Evolutionary conservation across 257 asterid genomes (phyloP).

Genomic region (Nicotiana sylvestris): DNA sequence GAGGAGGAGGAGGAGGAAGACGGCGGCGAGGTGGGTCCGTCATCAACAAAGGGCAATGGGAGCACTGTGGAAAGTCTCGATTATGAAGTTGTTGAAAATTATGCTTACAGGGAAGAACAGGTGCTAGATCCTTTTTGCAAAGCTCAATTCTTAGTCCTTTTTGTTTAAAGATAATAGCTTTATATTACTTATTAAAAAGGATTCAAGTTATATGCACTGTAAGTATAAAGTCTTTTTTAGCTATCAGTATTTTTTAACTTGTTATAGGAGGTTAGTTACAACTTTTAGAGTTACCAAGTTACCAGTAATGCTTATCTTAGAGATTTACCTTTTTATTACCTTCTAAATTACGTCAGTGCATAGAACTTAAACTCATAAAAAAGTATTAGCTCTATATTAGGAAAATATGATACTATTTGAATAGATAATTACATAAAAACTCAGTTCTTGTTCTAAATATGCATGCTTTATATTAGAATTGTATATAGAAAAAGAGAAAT

Average conservation of each 20-base stretch:
- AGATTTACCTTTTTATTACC: too few relatives aligned
- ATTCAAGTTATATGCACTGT: too few relatives aligned
- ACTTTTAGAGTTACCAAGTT: too few relatives aligned
- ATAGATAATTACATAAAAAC: neutral
- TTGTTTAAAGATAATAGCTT: neutral
- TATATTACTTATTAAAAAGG: neutral
- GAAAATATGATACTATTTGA: neutral
- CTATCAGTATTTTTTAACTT: too few relatives aligned
- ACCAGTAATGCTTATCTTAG: too few relatives aligned
- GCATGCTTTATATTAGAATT: neutral
- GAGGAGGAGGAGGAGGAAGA: slow-evolving; percentile 35
- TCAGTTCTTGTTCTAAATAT: neutral
- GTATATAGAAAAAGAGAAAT: too few relatives aligned
- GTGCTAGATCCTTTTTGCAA: slow-evolving; percentile 22
- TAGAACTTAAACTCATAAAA: too few relatives aligned
- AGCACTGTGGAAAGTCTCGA: slow-evolving; percentile 81
- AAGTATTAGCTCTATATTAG: neutral
- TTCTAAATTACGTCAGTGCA: too few relatives aligned
- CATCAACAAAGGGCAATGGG: slow-evolving; percentile 34
- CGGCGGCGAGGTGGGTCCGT: slow-evolving; percentile 18
- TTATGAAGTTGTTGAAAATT: slow-evolving; percentile 89
- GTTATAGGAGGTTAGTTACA: too few relatives aligned
- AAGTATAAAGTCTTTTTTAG: too few relatives aligned
- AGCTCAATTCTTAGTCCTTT: neutral
- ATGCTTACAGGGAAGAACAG: slow-evolving; percentile 85